Evolutionary conservation across 2,329 filamentous ascomycete species (phyloP).

Genomic region (Cercospora zeina): DNA sequence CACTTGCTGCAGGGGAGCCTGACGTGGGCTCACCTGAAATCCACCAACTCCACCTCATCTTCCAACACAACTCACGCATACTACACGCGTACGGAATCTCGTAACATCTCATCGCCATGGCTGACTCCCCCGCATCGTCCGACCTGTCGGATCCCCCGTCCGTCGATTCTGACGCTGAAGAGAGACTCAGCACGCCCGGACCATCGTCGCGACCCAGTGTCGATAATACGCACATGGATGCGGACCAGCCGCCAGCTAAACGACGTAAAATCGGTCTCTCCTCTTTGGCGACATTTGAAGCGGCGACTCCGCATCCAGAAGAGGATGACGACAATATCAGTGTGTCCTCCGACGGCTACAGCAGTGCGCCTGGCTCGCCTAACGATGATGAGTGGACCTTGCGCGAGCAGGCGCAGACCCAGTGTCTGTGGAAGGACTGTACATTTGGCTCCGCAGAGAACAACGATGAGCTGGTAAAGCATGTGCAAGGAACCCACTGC

Average conservation of each 20-base stretch:
- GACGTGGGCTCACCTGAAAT: not conserved
- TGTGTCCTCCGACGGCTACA: constrained; percentile 84
- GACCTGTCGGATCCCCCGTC: constrained; percentile 63
- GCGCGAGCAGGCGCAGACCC: constrained; percentile 45
- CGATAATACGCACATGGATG: constrained; percentile 41
- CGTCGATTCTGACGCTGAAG: constrained; percentile 62
- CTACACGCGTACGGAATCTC: not conserved
- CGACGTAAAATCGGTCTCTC: constrained; percentile 41
- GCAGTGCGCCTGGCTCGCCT: constrained; percentile 64
- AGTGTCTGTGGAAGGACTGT: constrained; percentile 56
- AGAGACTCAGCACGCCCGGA: constrained; percentile 53
- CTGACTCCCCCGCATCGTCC: constrained; percentile 61
- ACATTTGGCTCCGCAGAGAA: constrained; percentile 51
- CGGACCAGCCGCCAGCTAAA: constrained; percentile 42
- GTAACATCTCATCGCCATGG: constrained; percentile 30
- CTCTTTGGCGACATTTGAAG: constrained; percentile 30
- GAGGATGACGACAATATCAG: constrained; percentile 56
- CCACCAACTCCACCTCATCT: constrained; percentile 1
- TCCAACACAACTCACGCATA: not conserved
- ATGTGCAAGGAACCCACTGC: constrained; percentile 83
- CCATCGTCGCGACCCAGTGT: constrained; percentile 50
- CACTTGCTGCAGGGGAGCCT: constrained; percentile 6
- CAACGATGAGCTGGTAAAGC: constrained; percentile 54
- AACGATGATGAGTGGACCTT: constrained; percentile 47
- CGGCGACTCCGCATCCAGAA: constrained; percentile 33